phyloP scores from a whole-genome alignment of 345 rosid species.

The Camelina sativa region DNA sequence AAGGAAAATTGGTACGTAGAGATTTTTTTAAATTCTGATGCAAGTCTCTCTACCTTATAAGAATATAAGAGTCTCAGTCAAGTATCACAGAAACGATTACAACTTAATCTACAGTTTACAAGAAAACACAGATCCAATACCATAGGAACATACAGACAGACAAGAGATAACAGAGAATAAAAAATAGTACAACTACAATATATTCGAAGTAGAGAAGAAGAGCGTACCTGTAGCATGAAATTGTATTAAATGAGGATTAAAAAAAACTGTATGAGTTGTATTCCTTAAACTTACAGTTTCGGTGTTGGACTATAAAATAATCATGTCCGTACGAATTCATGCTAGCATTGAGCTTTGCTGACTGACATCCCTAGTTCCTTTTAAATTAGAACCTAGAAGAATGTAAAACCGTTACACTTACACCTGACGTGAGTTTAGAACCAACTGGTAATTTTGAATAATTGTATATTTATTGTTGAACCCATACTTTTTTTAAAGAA shows the following conservation, averaged over 20 bases:
- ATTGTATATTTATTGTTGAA: constrained; percentile 4
- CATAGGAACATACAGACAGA: too few relatives aligned
- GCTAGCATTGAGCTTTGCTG: constrained; percentile 27
- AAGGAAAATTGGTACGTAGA: neutral
- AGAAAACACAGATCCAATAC: too few relatives aligned
- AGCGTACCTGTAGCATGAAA: neutral
- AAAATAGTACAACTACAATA: too few relatives aligned
- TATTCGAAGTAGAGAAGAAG: too few relatives aligned
- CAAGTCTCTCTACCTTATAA: neutral
- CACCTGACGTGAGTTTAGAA: neutral
- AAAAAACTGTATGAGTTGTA: neutral
- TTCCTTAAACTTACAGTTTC: neutral
- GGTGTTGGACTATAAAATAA: neutral
- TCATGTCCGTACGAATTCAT: constrained; percentile 9
- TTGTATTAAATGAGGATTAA: neutral
- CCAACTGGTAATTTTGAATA: neutral
- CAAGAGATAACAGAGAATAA: too few relatives aligned
- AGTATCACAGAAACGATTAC: neutral
- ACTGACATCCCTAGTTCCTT: constrained; percentile 3
- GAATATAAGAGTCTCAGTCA: too few relatives aligned
- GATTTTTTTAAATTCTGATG: neutral
- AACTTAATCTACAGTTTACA: too few relatives aligned
- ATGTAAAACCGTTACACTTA: constrained; percentile 15
- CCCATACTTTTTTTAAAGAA: neutral
- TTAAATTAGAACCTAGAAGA: constrained; percentile 1